Conservation (phyloP, 768 basidiomycete species). For the Pisolithus marmoratus region DNA sequence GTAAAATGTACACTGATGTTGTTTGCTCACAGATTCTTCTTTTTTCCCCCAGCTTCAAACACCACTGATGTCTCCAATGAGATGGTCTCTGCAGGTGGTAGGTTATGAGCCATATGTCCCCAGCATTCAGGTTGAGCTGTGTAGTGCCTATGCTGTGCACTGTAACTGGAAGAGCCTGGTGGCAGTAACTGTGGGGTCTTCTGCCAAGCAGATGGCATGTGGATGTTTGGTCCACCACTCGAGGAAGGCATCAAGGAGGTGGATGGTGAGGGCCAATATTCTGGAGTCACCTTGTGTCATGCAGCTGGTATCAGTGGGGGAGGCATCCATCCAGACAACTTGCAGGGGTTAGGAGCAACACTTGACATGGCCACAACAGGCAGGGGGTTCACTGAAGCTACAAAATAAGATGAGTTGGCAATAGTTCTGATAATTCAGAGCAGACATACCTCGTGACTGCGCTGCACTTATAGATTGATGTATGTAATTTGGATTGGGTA, state of each 20-base stretch:
- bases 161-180: neutral
- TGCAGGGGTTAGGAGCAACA: neutral
- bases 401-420: neutral
- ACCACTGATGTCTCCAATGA: neutral
- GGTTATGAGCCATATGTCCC: neutral
- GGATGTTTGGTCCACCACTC: neutral
- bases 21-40: neutral
- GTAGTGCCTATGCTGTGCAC: slow-evolving; percentile 1
- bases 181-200: neutral
- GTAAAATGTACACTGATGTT: neutral
- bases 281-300: too few relatives aligned
- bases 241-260: too few relatives aligned
- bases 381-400: neutral
- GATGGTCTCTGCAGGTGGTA: neutral
- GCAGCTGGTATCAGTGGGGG: neutral
- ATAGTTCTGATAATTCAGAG: neutral
- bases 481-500: neutral
- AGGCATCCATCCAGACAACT: neutral
- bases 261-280: too few relatives aligned
- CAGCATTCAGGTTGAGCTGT: neutral
- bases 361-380: neutral
- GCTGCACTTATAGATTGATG: neutral
- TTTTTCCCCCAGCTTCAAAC: neutral
- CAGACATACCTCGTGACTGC: neutral
- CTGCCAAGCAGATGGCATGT: slow-evolving; percentile 1